A percentile compares a stretch with the other conserved stretches of the same genome.
phyloP scores from a whole-genome alignment of 164 flowering plant genomes.

The Macadamia integrifolia region DNA sequence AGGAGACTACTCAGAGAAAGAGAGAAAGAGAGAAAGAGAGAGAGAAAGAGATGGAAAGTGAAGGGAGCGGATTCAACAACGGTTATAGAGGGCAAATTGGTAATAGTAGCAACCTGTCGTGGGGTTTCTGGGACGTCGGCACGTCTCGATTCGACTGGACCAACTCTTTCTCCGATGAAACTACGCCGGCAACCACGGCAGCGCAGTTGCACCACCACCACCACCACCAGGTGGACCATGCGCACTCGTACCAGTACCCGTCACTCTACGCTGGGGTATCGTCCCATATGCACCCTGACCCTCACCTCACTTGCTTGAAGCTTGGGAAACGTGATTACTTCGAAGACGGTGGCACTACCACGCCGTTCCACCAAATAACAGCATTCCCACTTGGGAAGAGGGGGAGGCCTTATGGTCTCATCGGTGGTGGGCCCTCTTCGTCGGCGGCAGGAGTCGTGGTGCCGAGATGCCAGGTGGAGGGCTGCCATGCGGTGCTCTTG shows the following conservation, averaged over 20 bases:
- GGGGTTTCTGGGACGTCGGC: constrained; percentile 26
- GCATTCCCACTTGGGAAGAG: constrained; percentile 29
- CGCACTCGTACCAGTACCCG: constrained; percentile 2
- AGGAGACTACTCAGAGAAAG: not conserved
- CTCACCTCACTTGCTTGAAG: constrained; percentile 55
- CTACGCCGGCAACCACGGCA: not conserved
- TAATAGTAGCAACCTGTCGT: constrained; percentile 15
- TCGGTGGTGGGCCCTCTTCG: constrained; percentile 6
- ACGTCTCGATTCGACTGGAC: constrained; percentile 16
- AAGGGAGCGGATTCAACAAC: constrained; percentile 21
- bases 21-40: constrained; percentile 31
- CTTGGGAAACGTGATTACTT: constrained; percentile 65
- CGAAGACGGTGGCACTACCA: constrained; percentile 23
- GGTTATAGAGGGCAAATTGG: constrained; percentile 18
- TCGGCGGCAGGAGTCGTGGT: constrained; percentile 15
- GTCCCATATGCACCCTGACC: constrained; percentile 31
- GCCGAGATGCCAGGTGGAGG: constrained; percentile 74
- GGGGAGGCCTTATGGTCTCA: constrained; percentile 24
- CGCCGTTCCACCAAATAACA: constrained; percentile 12
- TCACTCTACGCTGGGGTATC: constrained; percentile 20
- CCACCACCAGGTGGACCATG: constrained; percentile 8
- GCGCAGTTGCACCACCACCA: constrained; percentile 4
- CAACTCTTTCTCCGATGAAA: constrained; percentile 6
- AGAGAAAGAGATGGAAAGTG: constrained; percentile 28
- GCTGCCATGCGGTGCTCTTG: constrained; percentile 45